Base-by-base conservation (phyloP, 768 basidiomycete genomes). In the Boletus eberwhitei region DNA sequence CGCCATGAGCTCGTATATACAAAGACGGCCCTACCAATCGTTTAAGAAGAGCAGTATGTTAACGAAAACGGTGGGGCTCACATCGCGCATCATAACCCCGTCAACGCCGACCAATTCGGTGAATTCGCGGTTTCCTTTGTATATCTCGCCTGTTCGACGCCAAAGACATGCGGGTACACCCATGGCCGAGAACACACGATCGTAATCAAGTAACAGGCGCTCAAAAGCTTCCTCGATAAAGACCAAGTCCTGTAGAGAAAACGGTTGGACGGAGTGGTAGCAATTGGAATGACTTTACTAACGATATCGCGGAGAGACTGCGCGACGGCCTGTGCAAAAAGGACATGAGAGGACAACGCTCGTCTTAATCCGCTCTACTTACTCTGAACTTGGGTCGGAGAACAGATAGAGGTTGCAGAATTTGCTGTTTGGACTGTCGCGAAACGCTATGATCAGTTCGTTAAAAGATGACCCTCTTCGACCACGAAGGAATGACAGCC, bases 201-300 rank as follows among this genome's bases (percentile, higher is more conserved):
- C 96, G 59, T 98, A 98, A 66, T 97, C 94, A 21, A 98, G 83
- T 53, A 99, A 77, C 56, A 98, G 79, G 1, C 95, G 88, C 69
- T 99, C 96, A 64, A 98, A 98, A 0, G 90, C 94, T 73, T 98
- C 96, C 71, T 98, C 96, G 63, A 99, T 95, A 71, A 97, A 96
- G 13, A 98, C 90, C 26, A 97, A 80, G 71, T 99, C 96, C 87
- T 88, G 59, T 57, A 13, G 52, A 50, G 5, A 24, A 32, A 35
- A 29, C 8, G 8, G 34, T 32, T 17, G 26, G 38, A 19, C 2
- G 12, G 16, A n/a, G 34, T 6, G 39, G 32, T n/a, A n/a, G 14
- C 0, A 21, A 40, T 22, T 1, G 9, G 5, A 48, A 35, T 0
- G 6, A 0, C 7, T 17, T 4, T 31, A 72, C 82, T 52, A 53